Evolutionary conservation across 2,329 filamentous ascomycete genomes (phyloP).

Genomic region (Apiospora sp.): DNA sequence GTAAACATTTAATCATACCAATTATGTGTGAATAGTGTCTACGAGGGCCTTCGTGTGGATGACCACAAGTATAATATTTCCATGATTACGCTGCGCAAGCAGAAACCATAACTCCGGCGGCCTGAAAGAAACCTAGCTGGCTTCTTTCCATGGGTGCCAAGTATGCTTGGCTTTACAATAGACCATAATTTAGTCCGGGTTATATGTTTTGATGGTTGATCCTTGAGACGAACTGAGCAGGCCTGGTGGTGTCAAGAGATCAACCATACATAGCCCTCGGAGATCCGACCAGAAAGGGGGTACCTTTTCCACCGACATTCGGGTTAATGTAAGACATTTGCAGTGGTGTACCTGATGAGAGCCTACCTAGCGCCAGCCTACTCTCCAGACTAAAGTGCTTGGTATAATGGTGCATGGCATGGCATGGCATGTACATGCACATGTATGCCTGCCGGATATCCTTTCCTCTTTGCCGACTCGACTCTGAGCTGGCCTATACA

Average conservation of each 20-base stretch:
- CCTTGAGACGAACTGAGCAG: neutral
- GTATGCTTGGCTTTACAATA: slow-evolving; percentile 4
- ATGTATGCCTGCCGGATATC: slow-evolving; percentile 1
- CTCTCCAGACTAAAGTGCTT: neutral
- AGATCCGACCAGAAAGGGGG: slow-evolving; percentile 10
- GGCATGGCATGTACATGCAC: neutral
- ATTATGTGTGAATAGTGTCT: no score
- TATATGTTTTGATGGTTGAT: neutral
- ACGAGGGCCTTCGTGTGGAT: no score
- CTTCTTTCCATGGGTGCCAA: neutral
- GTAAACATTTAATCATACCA: no score
- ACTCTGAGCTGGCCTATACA: neutral
- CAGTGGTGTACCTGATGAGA: neutral
- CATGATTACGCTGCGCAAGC: neutral
- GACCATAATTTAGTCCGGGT: neutral
- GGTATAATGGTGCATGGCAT: neutral
- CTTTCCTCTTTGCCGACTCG: neutral
- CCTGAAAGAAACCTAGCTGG: neutral
- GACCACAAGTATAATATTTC: no score
- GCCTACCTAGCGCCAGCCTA: slow-evolving; percentile 5
- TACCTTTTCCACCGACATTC: slow-evolving; percentile 1
- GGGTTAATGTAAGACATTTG: neutral
- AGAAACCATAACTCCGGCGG: neutral
- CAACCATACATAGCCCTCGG: neutral
- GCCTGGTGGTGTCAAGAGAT: neutral